Percentiles rank a stretch among this genome's conserved stretches.
These are phyloP conservation scores for Penicillium nucicola DNA, from an alignment of 495 filamentous ascomycete genomes.

Conservation along the genomic window DNA sequence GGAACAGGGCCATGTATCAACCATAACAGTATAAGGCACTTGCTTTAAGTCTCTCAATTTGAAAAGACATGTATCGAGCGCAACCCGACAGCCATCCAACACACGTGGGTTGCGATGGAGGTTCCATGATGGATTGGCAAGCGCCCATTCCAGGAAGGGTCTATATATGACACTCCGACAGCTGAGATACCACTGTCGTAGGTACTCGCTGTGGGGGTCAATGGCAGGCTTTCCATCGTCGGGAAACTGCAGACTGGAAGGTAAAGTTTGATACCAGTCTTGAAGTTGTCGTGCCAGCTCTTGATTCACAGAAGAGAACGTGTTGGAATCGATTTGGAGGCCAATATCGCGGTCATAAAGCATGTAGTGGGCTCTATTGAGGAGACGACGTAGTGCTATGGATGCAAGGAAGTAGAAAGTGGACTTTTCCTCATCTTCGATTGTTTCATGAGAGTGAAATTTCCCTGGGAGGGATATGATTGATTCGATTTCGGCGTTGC, in stretches of 20 bases:
- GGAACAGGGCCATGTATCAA: slow-evolving; percentile 8
- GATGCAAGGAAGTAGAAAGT: slow-evolving; percentile 24
- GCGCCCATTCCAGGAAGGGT: slow-evolving; percentile 7
- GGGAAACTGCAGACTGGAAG: slow-evolving; percentile 1
- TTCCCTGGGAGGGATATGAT: slow-evolving; percentile 6
- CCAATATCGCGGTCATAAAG: slow-evolving; percentile 6
- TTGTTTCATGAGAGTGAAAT: slow-evolving; percentile 4
- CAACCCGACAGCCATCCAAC: slow-evolving; percentile 2
- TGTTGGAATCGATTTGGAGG: slow-evolving; percentile 5
- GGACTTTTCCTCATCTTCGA: slow-evolving; percentile 6
- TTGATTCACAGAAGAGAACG: slow-evolving; percentile 5
- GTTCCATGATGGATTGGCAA: slow-evolving; percentile 4
- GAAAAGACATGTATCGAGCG: slow-evolving; percentile 3
- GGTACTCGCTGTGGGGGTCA: slow-evolving; percentile 7
- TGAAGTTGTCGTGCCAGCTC: slow-evolving; percentile 5
- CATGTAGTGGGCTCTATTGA: slow-evolving; percentile 20
- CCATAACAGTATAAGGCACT: slow-evolving; percentile 8
- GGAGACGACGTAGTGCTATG: slow-evolving; percentile 25
- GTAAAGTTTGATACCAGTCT: slow-evolving; percentile 9
- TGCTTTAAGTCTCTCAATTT: slow-evolving; percentile 4
- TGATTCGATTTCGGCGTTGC: slow-evolving; percentile 7
- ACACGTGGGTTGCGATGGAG: slow-evolving; percentile 5
- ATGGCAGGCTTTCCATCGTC: slow-evolving; percentile 4
- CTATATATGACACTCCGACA: slow-evolving; percentile 10
- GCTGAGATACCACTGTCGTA: slow-evolving; percentile 9